Base-by-base conservation (phyloP, 805 yeast genomes). In the Cyberlindnera mississippiensis region DNA sequence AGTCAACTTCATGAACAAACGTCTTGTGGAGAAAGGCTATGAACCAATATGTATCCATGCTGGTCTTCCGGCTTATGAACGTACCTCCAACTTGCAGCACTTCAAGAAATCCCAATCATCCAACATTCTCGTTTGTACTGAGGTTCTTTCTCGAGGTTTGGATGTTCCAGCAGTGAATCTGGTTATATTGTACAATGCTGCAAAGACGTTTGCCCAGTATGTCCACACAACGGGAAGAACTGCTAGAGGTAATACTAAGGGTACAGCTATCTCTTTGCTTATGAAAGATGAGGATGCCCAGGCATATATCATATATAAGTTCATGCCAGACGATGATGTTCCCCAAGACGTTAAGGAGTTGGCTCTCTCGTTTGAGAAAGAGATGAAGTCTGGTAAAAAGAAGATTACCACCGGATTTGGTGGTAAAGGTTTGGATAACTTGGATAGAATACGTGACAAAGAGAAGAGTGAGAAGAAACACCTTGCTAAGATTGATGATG, bases 161-260 rank as follows among this genome's bases (percentile, higher is more conserved):
- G 97, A 93, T 63, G 96, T 93, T n/a, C 85, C 88, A 39, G 83
- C 81, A 17, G 73, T 91, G 19, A 80, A 80, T 43, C 61, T 90
- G 33, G 98, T 93, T 2, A 68, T 93, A 6, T 85, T 93, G 64
- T 85, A 74, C 54, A 89, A 85, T 50, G 74, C 87, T 0, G 95
- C 96, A 1, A 85, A 74, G 49, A 95, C 90, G 46, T 73, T 89
- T 72, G 98, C 95, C 48, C 98, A 93, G 60, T 93, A 93, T 57
- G 91, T 93, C 11, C 99, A 93, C 64, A 74, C 98, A 8, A 96
- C 90, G 1, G 99, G 99, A 0, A 70, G 99, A 44, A 93, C 99
- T 0, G 99, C 97, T 0, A 71, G 99, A 46, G 98, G 97, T 2
- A 72, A 73, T 28, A 66, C 63, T 3, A 56, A 75, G 71, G 99